Evolutionary conservation across 768 basidiomycete genomes (phyloP).

Genomic region (Russula sp.): DNA sequence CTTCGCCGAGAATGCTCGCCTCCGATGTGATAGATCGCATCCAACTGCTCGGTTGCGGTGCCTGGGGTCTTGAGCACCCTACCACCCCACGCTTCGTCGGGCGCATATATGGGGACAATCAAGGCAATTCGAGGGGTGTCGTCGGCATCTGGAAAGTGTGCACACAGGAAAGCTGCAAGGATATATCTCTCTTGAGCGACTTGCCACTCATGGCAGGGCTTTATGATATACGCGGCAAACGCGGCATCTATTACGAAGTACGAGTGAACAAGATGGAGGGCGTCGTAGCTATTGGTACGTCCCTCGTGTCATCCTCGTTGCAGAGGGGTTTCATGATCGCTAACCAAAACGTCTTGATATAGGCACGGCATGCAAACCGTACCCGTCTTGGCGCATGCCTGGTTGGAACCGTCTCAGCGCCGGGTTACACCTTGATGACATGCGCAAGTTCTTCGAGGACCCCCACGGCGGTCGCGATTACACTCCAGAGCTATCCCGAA

Average conservation of each 20-base stretch:
- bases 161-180: conserved; percentile 40
- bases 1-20: conserved; percentile 43
- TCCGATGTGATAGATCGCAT: conserved; percentile 51
- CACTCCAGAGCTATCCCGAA: conserved; percentile 30
- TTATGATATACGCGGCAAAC: conserved; percentile 48
- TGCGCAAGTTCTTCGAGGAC: conserved; percentile 69
- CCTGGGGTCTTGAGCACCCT: conserved; percentile 49
- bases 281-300: conserved; percentile 52
- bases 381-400: conserved; percentile 59
- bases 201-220: conserved; percentile 55
- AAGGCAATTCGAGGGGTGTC: conserved; percentile 29
- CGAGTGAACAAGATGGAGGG: conserved; percentile 52
- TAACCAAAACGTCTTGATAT: neutral
- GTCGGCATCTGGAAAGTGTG: conserved; percentile 38
- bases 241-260: conserved; percentile 61
- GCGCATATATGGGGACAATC: conserved; percentile 32
- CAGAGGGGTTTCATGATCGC: neutral
- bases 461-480: conserved; percentile 59
- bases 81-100: conserved; percentile 41
- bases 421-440: conserved; percentile 62
- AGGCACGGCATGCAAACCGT: conserved; percentile 63
- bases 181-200: conserved; percentile 51
- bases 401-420: conserved; percentile 67
- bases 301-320: neutral
- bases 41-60: conserved; percentile 38